A percentile compares a stretch with the other conserved stretches of the same genome.
These are phyloP conservation scores for Symbiodinium natans DNA, from an alignment of 73 alveolate genomes.

Conservation along the genomic window DNA sequence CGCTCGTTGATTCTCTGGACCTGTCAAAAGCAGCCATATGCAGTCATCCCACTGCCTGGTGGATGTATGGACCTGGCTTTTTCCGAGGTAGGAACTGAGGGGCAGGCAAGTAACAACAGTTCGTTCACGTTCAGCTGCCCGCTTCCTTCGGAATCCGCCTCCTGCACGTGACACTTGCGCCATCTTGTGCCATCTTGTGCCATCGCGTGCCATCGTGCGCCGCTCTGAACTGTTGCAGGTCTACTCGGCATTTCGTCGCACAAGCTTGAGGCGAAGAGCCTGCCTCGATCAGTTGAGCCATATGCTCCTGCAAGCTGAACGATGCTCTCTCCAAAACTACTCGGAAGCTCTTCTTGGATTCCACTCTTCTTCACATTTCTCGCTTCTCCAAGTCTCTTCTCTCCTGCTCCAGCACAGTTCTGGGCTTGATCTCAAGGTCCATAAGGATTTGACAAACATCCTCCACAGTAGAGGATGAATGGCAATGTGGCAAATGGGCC, in stretches of 20 bases:
- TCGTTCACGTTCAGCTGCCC: not conserved
- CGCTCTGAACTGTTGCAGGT: no score
- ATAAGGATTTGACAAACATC: constrained; percentile 63
- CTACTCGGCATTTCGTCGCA: no score
- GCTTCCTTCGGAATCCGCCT: constrained; percentile 7
- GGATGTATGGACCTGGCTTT: not conserved
- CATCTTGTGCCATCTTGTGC: no score
- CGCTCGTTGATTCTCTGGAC: constrained; percentile 80
- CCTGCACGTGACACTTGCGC: no score
- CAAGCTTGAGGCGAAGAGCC: no score
- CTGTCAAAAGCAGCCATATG: not conserved
- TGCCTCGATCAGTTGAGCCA: constrained; percentile 92
- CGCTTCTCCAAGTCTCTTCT: not conserved
- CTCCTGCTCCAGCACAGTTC: constrained; percentile 59
- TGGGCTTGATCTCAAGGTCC: constrained; percentile 73
- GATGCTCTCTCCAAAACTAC: not conserved
- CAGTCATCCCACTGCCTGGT: not conserved
- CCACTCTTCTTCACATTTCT: not conserved
- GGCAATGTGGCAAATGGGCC: not conserved
- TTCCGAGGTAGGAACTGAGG: no score
- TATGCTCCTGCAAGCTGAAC: constrained; percentile 41
- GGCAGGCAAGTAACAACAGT: not conserved
- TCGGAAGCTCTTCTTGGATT: no score
- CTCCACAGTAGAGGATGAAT: not conserved
- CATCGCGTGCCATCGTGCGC: no score